A percentile compares a stretch with the other conserved stretches of the same genome.
phyloP scores from a whole-genome alignment of 177 flowering plant genomes.

The Vitis hybrid region DNA sequence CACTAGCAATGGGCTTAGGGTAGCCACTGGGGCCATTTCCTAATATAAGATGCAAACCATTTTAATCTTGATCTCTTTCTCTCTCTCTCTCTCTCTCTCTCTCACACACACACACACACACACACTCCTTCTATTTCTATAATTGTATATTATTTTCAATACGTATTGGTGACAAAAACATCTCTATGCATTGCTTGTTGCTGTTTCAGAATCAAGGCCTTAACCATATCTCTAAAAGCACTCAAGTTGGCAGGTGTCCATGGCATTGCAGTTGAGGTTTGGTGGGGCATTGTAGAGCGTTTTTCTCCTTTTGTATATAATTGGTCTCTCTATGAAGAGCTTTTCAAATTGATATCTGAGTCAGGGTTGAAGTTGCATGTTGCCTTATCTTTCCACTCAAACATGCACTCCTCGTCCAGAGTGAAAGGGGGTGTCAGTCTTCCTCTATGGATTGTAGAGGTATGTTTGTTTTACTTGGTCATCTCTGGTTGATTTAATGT shows the following conservation, averaged over 20 bases:
- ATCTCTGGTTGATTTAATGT: not conserved
- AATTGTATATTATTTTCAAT: too few species aligned
- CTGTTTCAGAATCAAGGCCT: conserved; percentile 51
- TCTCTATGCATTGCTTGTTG: not conserved
- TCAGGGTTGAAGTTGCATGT: conserved; percentile 57
- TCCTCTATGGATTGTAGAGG: conserved; percentile 58
- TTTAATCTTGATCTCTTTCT: too few species aligned
- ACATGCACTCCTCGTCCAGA: conserved; percentile 22
- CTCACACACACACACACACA: too few species aligned
- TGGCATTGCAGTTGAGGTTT: conserved; percentile 63
- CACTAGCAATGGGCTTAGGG: too few species aligned
- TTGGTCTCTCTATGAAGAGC: conserved; percentile 54
- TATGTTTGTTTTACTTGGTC: conserved; percentile 9
- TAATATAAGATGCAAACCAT: too few species aligned
- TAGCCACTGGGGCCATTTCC: too few species aligned
- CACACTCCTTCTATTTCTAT: too few species aligned
- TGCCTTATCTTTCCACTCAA: conserved; percentile 51
- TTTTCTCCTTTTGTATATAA: conserved; percentile 45
- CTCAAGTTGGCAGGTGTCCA: conserved; percentile 73
- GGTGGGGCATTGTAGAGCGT: conserved; percentile 75
- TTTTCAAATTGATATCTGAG: conserved; percentile 41
- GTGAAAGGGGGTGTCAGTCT: conserved; percentile 43
- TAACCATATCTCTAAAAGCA: conserved; percentile 53
- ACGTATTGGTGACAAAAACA: not conserved
- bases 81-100: too few species aligned